Evolutionary conservation across 352 stramenopile species (phyloP).

Genomic region (Globisporangium emineosum): DNA sequence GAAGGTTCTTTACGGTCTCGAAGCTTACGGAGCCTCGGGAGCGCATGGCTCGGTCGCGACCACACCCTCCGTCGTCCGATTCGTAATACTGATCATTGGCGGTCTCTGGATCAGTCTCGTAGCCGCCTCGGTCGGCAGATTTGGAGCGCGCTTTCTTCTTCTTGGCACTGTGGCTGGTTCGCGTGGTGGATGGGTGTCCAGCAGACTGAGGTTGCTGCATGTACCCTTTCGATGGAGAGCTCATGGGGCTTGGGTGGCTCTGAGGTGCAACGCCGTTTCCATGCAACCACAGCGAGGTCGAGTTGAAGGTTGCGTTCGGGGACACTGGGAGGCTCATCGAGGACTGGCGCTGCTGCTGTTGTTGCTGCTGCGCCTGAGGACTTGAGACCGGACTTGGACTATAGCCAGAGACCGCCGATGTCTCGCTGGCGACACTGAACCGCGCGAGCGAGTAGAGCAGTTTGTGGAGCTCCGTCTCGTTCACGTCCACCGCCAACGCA

Average conservation of each 20-base stretch:
- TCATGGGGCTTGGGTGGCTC: not conserved
- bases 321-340: slow-evolving; percentile 8
- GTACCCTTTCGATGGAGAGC: not conserved
- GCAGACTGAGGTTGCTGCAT: not conserved
- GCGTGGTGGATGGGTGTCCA: not conserved
- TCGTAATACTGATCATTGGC: slow-evolving; percentile 6
- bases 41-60: not conserved
- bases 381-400: slow-evolving; percentile 4
- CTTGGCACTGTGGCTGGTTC: slow-evolving; percentile 8
- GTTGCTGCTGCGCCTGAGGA: not conserved
- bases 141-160: slow-evolving; percentile 13
- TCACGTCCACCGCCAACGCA: slow-evolving; percentile 7
- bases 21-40: slow-evolving; percentile 55
- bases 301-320: not conserved
- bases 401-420: slow-evolving; percentile 16
- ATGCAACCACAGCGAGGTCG: slow-evolving; percentile 9
- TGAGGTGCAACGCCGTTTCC: not conserved
- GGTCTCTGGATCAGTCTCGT: slow-evolving; percentile 14
- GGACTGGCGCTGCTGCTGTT: not conserved
- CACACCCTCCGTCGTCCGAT: not conserved
- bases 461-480: slow-evolving; percentile 57
- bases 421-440: slow-evolving; percentile 44
- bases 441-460: slow-evolving; percentile 56
- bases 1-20: slow-evolving; percentile 54
- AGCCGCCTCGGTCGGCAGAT: slow-evolving; percentile 12